Evolutionary conservation across 2,329 filamentous ascomycete species (phyloP), one percentile per base, ranked within the genome.

Genomic region (Aspergillus ibericus): DNA sequence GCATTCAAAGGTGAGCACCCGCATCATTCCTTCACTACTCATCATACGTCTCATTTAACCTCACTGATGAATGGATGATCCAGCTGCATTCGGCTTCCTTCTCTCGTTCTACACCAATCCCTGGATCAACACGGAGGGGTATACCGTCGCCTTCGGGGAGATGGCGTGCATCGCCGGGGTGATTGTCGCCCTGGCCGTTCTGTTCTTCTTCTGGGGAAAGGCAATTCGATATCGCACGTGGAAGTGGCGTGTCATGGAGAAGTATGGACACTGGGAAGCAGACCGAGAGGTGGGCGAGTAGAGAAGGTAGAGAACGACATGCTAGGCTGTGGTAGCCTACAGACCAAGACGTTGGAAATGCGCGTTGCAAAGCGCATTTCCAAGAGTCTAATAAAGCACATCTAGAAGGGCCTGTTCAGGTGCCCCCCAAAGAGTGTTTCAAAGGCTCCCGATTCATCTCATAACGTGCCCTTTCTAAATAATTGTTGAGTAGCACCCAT

Each of bases 71-170:
- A n/a, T 36, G 20, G 20, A 22, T 34, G 5, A 6, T 38, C n/a
- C 9, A 61, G 59, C 59, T 6, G 35, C 35, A 8, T 56, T 61
- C 16, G 53, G 53, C 2, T 61, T 61, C 36, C 59, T 61, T 16
- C 27, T 62, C 8, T 62, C 59, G 1, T 62, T 62, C 40, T 62
- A 59, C 34, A 54, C 59, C 0, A 62, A 59, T 46, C 59, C 57
- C 4, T 59, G 59, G 59, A 53, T 61, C 16, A 22, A 50, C 9
- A 15, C 22, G 3, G 55, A 49, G 4, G 59, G 59, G 2, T 59
- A 61, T 22, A 20, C 25, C 4, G 29, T 32, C 3, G 59, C 59
- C 4, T 61, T 56, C 25, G 53, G 53, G 7, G 49, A 36, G 12
- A 61, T 61, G 59, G 59, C 59, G 5, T 46, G 13, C 20, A 56